Percentiles rank a stretch among this genome's conserved stretches.
These are phyloP conservation scores for Starmerella stellata DNA, from an alignment of 805 yeast genomes.

Conservation along the genomic window DNA sequence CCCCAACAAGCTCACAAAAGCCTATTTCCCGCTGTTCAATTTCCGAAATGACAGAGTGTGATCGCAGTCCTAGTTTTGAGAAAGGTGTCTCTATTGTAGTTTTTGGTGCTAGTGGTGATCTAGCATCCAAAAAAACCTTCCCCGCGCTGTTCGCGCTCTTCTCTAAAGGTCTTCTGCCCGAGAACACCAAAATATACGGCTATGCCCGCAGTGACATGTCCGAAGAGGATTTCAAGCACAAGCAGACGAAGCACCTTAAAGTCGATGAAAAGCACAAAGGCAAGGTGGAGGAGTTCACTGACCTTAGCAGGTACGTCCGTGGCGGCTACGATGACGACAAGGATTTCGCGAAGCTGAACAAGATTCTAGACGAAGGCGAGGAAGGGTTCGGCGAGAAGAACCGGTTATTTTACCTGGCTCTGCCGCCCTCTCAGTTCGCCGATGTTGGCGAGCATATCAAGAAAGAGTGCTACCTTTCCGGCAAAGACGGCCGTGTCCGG, in stretches of 20 bases:
- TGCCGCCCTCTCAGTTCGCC: constrained; percentile 85
- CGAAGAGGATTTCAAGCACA: constrained; percentile 45
- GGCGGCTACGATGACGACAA: constrained; percentile 69
- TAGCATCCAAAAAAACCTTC: constrained; percentile 27
- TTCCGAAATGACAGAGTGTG: background rate
- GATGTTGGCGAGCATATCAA: constrained; percentile 59
- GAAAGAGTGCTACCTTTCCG: constrained; percentile 40
- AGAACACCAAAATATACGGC: constrained; percentile 59
- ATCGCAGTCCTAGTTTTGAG: constrained; percentile 1
- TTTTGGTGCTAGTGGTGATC: constrained; percentile 20
- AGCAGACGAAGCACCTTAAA: constrained; percentile 48
- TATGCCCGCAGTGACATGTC: constrained; percentile 73
- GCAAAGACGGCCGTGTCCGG: constrained; percentile 48
- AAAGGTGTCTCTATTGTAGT: constrained; percentile 17
- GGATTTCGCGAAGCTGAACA: constrained; percentile 45
- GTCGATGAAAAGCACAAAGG: constrained; percentile 28
- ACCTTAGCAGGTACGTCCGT: constrained; percentile 45
- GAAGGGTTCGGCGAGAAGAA: constrained; percentile 34
- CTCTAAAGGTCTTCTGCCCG: constrained; percentile 61
- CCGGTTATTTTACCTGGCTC: constrained; percentile 77
- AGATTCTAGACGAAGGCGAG: constrained; percentile 44
- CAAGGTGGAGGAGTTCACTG: constrained; percentile 42
- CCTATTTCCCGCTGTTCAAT: too few relatives aligned
- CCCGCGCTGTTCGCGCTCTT: constrained; percentile 29
- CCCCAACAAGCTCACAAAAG: background rate